Evolutionary conservation across 2,329 filamentous ascomycete species (phyloP), one percentile per base, ranked within the genome.

Genomic region (Colletotrichum gigasporum): DNA sequence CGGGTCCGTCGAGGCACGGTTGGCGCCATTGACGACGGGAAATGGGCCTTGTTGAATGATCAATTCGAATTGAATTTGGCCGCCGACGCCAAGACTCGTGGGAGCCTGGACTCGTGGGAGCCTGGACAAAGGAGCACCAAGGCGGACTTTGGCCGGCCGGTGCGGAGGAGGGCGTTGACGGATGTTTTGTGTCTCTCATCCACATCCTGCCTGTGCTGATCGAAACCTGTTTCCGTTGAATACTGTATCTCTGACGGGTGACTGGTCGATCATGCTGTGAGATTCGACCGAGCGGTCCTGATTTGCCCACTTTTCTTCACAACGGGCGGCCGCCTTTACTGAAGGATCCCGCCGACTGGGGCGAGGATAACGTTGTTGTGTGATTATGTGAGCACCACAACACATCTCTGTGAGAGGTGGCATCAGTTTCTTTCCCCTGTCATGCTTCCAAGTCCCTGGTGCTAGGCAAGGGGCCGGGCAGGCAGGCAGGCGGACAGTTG

Each of bases 381-480:
- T 30, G 24, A 45, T 51, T 41, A 42, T 52, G 45, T 52, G 26
- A 59, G 56, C 37, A 42, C 45, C 20, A 32, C 26, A 45, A 18
- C 6, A 9, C 26, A 3, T 24, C 28, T 51, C 26, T 32, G 34
- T 10, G 32, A 47, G 24, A 41, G 30, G 53, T 47, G 22, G 30
- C 18, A 58, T 6, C n/a, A 32, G 12, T n/a, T 10, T 52, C 47
- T 39, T 32, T 47, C 50, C 53, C 44, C 24, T 63, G 47, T 52
- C 16, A 14, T 54, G 35, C n/a, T 47, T 37, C 28, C 56, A 7
- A 54, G 56, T 50, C 47, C 48, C 48, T 64, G 35, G 20, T 64
- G 8, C 34, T 20, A 35, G 56, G 56, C 28, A 54, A 64, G 61
- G 48, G 56, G 42, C 32, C 20, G 32, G 41, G 28, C 22, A 37